Evolutionary conservation across 1,139 yeast genomes (phyloP).

Genomic region (Protomyces inundatus): DNA sequence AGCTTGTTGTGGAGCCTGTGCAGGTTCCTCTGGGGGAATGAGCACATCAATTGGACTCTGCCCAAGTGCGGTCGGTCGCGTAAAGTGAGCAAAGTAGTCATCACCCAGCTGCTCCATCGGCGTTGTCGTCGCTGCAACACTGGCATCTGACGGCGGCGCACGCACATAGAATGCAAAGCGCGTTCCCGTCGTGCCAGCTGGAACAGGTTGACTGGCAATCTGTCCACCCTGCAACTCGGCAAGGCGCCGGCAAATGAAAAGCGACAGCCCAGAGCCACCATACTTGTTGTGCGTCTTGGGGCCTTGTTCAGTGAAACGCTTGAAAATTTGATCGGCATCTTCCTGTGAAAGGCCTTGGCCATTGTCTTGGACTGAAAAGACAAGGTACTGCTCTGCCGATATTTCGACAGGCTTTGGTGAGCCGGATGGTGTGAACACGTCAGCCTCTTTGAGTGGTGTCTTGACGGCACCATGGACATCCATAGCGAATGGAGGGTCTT

Average conservation of each 20-base stretch:
- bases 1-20: background rate
- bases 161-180: constrained; percentile 30
- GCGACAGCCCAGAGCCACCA: constrained; percentile 33
- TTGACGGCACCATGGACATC: background rate
- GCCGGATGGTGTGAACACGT: background rate
- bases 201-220: constrained; percentile 26
- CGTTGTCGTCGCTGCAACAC: background rate
- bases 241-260: constrained; percentile 32
- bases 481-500: background rate
- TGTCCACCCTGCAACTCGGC: constrained; percentile 33
- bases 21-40: background rate
- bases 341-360: constrained; percentile 13
- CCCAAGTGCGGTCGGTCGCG: background rate
- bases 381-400: background rate
- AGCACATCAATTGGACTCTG: background rate
- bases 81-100: background rate
- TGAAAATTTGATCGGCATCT: constrained; percentile 25
- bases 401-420: background rate
- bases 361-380: constrained; percentile 15
- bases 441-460: background rate
- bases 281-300: constrained; percentile 32
- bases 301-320: constrained; percentile 32
- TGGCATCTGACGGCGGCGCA: constrained; percentile 3
- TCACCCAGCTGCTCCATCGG: background rate
- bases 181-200: constrained; percentile 30